Percentiles rank a stretch among this genome's conserved stretches.
Evolutionary conservation across 805 yeast genomes (phyloP).

Genomic region (Maudiozyma turicensis): DNA sequence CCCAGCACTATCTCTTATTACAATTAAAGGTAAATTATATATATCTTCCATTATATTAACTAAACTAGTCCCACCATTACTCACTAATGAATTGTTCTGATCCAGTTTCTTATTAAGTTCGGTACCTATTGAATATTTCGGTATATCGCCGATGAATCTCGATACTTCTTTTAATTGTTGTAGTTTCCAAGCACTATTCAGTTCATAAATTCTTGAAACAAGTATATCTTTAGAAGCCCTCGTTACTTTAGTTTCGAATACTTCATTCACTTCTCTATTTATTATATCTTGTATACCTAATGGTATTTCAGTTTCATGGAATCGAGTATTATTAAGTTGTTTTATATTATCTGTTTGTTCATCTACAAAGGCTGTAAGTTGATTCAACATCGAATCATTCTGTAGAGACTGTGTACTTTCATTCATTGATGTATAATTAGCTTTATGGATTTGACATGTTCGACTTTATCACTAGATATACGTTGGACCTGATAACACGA

Average conservation of each 20-base stretch:
- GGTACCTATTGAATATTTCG: constrained; percentile 16
- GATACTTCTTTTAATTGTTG: constrained; percentile 12
- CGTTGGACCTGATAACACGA: too few relatives aligned
- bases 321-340: not conserved
- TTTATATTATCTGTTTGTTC: not conserved
- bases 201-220: constrained; percentile 10
- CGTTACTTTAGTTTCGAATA: constrained; percentile 1
- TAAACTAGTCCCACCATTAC: constrained; percentile 9
- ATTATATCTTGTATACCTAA: constrained; percentile 3
- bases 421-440: not conserved
- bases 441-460: too few relatives aligned
- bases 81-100: constrained; percentile 1
- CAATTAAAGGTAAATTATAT: constrained; percentile 18
- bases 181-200: constrained; percentile 11
- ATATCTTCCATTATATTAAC: constrained; percentile 16
- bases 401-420: not conserved
- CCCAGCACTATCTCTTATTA: not conserved
- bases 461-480: too few relatives aligned
- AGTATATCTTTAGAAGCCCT: constrained; percentile 12
- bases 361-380: constrained; percentile 3
- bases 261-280: constrained; percentile 3
- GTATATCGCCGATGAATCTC: constrained; percentile 22
- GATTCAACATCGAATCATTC: not conserved
- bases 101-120: constrained; percentile 6
- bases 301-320: constrained; percentile 7